Evolutionary conservation across 768 basidiomycete genomes (phyloP).

Genomic region (Hygrocybe coccinea): DNA sequence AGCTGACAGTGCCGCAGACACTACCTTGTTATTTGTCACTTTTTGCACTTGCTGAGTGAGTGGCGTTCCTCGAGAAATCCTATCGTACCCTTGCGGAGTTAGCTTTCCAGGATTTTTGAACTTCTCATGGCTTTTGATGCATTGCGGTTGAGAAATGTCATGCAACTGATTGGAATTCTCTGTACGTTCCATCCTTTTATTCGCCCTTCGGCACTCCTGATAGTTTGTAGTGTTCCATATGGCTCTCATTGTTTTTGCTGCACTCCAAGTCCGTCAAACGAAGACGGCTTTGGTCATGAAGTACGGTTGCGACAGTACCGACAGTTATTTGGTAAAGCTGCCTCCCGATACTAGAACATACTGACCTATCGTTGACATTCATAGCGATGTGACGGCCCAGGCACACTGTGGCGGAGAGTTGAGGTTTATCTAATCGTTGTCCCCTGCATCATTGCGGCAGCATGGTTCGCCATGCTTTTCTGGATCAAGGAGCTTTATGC

Average conservation of each 20-base stretch:
- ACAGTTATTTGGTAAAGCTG: slow-evolving; percentile 32
- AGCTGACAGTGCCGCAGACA: slow-evolving; percentile 1
- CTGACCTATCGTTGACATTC: background rate
- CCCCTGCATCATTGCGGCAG: slow-evolving; percentile 61
- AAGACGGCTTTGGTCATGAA: slow-evolving; percentile 47
- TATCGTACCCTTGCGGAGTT: background rate
- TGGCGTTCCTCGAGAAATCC: slow-evolving; percentile 9
- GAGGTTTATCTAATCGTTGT: slow-evolving; percentile 66
- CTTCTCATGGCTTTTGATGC: slow-evolving; percentile 79
- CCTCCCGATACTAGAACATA: background rate
- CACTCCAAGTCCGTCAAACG: slow-evolving; percentile 78
- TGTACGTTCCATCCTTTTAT: slow-evolving; percentile 35
- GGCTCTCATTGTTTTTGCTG: slow-evolving; percentile 67
- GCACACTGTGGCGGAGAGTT: slow-evolving; percentile 56
- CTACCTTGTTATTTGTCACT: slow-evolving; percentile 60
- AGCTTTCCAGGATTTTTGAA: slow-evolving; percentile 62
- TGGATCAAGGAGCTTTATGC: slow-evolving; percentile 66
- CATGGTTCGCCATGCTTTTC: slow-evolving; percentile 65
- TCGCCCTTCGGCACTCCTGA: background rate
- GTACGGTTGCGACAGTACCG: background rate
- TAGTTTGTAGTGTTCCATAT: slow-evolving; percentile 59
- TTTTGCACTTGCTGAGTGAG: slow-evolving; percentile 77
- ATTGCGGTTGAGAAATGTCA: slow-evolving; percentile 69
- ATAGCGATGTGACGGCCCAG: slow-evolving; percentile 47
- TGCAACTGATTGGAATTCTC: slow-evolving; percentile 72